Evolutionary conservation across 768 basidiomycete genomes (phyloP), one percentile per base, ranked within the genome.

Genomic region (Boletus bicolor): DNA sequence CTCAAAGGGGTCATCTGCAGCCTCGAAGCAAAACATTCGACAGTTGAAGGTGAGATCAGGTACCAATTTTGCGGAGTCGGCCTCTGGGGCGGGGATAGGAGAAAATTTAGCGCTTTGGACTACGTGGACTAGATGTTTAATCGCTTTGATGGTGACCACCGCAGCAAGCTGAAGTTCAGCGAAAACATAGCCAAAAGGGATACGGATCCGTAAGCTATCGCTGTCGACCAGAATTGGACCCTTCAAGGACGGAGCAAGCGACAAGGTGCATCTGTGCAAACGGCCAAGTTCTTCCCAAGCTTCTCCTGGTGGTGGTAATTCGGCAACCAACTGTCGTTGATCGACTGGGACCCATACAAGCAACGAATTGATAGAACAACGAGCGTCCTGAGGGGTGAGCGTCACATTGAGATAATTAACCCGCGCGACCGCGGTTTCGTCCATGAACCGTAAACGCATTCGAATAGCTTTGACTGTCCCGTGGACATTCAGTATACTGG

Each of bases 1-100:
- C 70, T 98, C 95, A 54, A 97, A 83, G 1, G 86, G 82, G 62
- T 93, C 90, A 68, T 98, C 95, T 24, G 84, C 82, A 26, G 85
- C 85, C 70, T 97, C 93, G 9, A 91, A 64, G 46, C 82, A 84
- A 35, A 96, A 64, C 43, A 77, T 77, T n/a, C 78, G 76, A 48
- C 94, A 69, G 10, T 68, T 74, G 44, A 96, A 65, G 0, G 74
- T 72, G 44, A 95, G 66, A 51, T 78, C 76, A 0, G 92, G 92
- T 3, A 93, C 72, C 0, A 67, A 61, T 71, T 93, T 97, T 0
- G 93, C 83, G 3, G 75, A 78, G 69, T 96, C 92, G 0, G 85
- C 76, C 37, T 75, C 76, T 1, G 95, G 94, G 15, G 69, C 70
- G n/a, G 82, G 77, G 55, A 87, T 79, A 49, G 78, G 70, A 24